These are phyloP conservation scores for Leccinum barrowsii DNA, from an alignment of 768 basidiomycete genomes.

Conservation along the genomic window DNA sequence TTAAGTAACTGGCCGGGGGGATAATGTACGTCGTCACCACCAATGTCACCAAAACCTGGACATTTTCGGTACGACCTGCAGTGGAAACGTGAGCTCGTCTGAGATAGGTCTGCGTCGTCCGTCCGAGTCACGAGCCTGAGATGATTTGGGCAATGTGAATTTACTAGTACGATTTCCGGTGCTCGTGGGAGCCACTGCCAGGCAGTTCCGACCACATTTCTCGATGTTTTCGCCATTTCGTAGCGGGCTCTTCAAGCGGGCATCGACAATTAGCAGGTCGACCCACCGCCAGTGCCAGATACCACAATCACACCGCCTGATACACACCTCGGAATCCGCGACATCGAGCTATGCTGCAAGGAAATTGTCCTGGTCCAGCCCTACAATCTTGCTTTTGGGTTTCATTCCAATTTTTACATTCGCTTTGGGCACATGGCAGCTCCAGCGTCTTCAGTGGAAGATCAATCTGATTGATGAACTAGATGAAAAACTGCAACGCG, in stretches of 20 bases:
- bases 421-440: slow-evolving; percentile 89
- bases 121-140: no score
- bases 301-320: slow-evolving; percentile 6
- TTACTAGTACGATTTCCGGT: no score
- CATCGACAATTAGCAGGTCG: slow-evolving; percentile 6
- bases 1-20: slow-evolving; percentile 87
- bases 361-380: slow-evolving; percentile 59
- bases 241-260: slow-evolving; percentile 5
- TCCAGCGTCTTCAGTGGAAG: slow-evolving; percentile 33
- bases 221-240: slow-evolving; percentile 22
- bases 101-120: neutral
- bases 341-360: slow-evolving; percentile 53
- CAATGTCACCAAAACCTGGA: slow-evolving; percentile 55
- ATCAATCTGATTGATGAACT: slow-evolving; percentile 70
- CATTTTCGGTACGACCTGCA: slow-evolving; percentile 34
- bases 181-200: neutral
- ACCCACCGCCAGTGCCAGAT: slow-evolving; percentile 4
- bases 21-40: slow-evolving; percentile 79
- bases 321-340: slow-evolving; percentile 25
- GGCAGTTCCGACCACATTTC: neutral
- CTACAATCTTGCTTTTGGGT: slow-evolving; percentile 72
- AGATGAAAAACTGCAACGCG: slow-evolving; percentile 80
- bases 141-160: no score
- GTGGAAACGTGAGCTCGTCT: slow-evolving; percentile 8
- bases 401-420: slow-evolving; percentile 90